Percentiles rank a stretch among this genome's conserved stretches.
These are phyloP conservation scores for Globisporangium alternatum DNA, from an alignment of 352 stramenopile species.

Conservation along the genomic window DNA sequence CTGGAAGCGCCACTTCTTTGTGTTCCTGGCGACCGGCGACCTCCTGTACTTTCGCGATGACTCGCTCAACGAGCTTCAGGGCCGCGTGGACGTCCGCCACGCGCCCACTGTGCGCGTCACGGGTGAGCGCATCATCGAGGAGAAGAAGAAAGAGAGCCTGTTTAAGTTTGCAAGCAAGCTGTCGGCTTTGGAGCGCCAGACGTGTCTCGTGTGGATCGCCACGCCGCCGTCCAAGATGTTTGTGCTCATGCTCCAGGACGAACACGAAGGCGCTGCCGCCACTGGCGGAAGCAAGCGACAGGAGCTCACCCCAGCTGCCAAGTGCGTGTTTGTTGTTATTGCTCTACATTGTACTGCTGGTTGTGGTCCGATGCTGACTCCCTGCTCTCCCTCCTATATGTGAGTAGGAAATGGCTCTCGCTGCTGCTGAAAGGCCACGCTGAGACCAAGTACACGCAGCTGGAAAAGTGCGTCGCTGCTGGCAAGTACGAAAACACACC, in stretches of 20 bases:
- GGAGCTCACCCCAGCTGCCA: conserved; percentile 64
- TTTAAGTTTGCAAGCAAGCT: conserved; percentile 70
- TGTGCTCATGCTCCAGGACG: conserved; percentile 72
- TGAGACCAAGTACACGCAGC: conserved; percentile 79
- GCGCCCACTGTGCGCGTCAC: conserved; percentile 77
- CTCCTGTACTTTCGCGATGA: conserved; percentile 81
- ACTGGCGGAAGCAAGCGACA: conserved; percentile 20
- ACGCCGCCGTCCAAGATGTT: conserved; percentile 85
- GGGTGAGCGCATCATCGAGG: conserved; percentile 66
- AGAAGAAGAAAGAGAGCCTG: conserved; percentile 71
- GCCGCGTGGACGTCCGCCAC: conserved; percentile 73
- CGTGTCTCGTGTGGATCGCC: conserved; percentile 78
- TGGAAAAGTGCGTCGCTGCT: conserved; percentile 69
- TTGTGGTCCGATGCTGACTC: background rate
- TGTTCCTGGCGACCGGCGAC: conserved; percentile 70
- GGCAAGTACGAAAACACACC: conserved; percentile 58
- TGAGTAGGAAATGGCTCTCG: conserved; percentile 59
- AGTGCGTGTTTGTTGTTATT: conserved; percentile 22
- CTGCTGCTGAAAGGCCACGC: conserved; percentile 72
- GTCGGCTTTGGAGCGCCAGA: conserved; percentile 50
- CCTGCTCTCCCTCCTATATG: background rate
- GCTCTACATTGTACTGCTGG: background rate
- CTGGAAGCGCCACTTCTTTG: conserved; percentile 83
- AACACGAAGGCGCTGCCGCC: conserved; percentile 35
- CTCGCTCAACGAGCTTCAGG: conserved; percentile 63